Conservation (phyloP, 345 rosid genomes). For the Eucalyptus cladocalyx region DNA sequence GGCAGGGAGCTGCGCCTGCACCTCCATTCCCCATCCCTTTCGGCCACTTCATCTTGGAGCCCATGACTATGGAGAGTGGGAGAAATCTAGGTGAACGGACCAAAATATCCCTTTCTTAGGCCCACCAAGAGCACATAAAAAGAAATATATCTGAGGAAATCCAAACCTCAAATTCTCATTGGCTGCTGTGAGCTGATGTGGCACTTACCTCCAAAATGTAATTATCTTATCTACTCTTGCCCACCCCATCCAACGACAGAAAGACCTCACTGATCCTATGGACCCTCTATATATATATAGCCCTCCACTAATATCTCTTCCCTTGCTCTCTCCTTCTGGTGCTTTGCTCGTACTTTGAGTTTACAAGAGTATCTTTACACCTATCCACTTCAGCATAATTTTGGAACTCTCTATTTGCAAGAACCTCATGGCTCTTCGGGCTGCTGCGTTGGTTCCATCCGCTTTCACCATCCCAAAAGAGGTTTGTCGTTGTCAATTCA, state of each 20-base stretch:
- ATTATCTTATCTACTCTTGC: constrained; percentile 46
- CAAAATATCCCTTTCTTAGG: constrained; percentile 12
- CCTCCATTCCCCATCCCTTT: constrained; percentile 6
- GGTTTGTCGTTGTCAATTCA: constrained; percentile 17
- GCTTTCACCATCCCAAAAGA: constrained; percentile 45
- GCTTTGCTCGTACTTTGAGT: background rate
- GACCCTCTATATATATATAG: constrained; percentile 1
- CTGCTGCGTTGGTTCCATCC: constrained; percentile 69
- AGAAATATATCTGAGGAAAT: constrained; percentile 31
- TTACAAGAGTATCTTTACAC: background rate
- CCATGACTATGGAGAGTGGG: constrained; percentile 12
- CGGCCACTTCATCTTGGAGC: background rate
- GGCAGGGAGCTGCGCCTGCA: background rate
- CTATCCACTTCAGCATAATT: background rate
- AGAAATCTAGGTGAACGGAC: background rate
- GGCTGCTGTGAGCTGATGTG: constrained; percentile 35
- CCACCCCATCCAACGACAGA: background rate
- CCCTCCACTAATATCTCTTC: constrained; percentile 4
- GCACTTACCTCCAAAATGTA: constrained; percentile 14
- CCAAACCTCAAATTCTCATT: constrained; percentile 32
- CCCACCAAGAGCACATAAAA: background rate
- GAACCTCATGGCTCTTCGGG: constrained; percentile 52
- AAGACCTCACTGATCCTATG: background rate
- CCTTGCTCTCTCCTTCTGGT: background rate
- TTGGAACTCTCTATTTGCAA: background rate